These are phyloP conservation scores for Ceratopteris richardii DNA, from an alignment of 75 land plant species.

Conservation along the genomic window DNA sequence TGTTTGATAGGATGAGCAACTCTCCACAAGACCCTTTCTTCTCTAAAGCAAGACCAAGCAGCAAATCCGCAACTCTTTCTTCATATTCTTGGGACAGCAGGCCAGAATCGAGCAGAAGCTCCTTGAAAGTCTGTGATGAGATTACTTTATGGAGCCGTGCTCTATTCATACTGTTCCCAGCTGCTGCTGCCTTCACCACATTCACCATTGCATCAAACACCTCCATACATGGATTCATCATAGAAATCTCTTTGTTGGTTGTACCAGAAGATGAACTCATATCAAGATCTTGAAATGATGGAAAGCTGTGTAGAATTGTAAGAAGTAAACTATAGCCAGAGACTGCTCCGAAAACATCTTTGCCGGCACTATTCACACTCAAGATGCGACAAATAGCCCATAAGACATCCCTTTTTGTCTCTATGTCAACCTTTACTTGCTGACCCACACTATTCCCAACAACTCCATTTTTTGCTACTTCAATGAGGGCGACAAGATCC, in stretches of 20 bases:
- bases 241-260: background rate
- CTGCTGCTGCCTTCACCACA: slow-evolving; percentile 62
- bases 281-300: slow-evolving; percentile 19
- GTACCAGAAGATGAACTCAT: slow-evolving; percentile 21
- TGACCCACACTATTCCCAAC: slow-evolving; percentile 60
- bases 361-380: slow-evolving; percentile 54
- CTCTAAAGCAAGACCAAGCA: slow-evolving; percentile 87
- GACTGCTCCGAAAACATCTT: slow-evolving; percentile 81
- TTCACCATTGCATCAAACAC: slow-evolving; percentile 69
- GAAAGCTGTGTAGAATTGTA: slow-evolving; percentile 69
- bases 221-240: slow-evolving; percentile 27
- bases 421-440: slow-evolving; percentile 66
- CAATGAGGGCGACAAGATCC: slow-evolving; percentile 72
- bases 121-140: slow-evolving; percentile 63
- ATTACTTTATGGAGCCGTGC: slow-evolving; percentile 55
- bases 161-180: slow-evolving; percentile 63
- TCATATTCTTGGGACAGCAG: slow-evolving; percentile 73
- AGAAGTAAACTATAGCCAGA: slow-evolving; percentile 84
- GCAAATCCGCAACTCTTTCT: slow-evolving; percentile 60
- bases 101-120: slow-evolving; percentile 67
- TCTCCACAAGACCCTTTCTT: slow-evolving; percentile 6
- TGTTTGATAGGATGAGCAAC: background rate
- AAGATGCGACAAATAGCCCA: slow-evolving; percentile 81
- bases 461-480: slow-evolving; percentile 68
- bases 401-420: slow-evolving; percentile 79